phyloP scores from a whole-genome alignment of 805 yeast genomes.

The Candida khao-thaluensis region DNA sequence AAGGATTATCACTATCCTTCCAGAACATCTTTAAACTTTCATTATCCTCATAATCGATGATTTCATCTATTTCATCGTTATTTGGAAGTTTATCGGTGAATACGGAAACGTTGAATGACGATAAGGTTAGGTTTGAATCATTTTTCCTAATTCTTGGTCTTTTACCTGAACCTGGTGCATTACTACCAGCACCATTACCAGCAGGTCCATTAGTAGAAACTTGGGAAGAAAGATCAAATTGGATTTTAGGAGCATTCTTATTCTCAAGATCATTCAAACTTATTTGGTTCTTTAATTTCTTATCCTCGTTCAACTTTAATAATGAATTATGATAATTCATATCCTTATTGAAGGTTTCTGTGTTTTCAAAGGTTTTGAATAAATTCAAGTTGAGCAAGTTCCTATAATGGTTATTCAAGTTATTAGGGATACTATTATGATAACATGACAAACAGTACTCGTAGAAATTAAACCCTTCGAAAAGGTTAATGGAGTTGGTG shows the following conservation, averaged over 20 bases:
- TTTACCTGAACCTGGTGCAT: conserved; percentile 2
- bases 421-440: conserved; percentile 32
- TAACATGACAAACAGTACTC: conserved; percentile 43
- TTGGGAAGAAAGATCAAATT: conserved; percentile 1
- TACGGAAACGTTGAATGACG: conserved; percentile 14
- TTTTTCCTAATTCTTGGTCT: conserved; percentile 12
- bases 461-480: conserved; percentile 32
- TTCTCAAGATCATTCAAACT: conserved; percentile 21
- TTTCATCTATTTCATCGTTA: conserved; percentile 13
- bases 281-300: conserved; percentile 25
- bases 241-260: conserved; percentile 3
- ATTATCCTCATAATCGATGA: conserved; percentile 16
- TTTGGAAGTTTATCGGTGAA: conserved; percentile 13
- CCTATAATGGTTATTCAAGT: conserved; percentile 37
- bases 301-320: conserved; percentile 22
- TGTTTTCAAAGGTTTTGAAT: conserved; percentile 37
- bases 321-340: conserved; percentile 24
- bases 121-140: conserved; percentile 12
- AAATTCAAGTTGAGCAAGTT: conserved; percentile 36
- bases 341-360: conserved; percentile 30
- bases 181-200: conserved; percentile 1
- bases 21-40: conserved; percentile 17
- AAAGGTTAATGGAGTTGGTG: conserved; percentile 29
- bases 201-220: not conserved
- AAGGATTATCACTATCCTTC: conserved; percentile 13